phyloP scores from a whole-genome alignment of 148 eudicot genomes.

The Camellia japonica region DNA sequence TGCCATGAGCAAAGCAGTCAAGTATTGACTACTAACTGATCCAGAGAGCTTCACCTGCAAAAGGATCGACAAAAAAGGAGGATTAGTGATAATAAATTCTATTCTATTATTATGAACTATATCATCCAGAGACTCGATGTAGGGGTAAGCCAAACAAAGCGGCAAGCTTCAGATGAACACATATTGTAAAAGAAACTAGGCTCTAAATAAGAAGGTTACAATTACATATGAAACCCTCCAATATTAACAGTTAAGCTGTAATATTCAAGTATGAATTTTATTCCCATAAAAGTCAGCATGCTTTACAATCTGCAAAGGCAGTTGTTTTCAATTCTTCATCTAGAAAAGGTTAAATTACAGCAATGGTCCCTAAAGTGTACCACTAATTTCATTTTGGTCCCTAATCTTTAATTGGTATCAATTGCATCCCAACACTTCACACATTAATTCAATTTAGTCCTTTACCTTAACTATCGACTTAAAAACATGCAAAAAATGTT shows the following conservation, averaged over 20 bases:
- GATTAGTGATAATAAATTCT: not conserved
- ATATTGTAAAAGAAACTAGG: not conserved
- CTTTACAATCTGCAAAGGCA: not conserved
- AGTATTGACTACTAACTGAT: constrained; percentile 94
- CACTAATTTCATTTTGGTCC: no score
- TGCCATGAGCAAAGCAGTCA: constrained; percentile 95
- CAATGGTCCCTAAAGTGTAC: no score
- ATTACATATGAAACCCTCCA: not conserved
- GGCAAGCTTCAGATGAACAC: not conserved
- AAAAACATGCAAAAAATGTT: no score
- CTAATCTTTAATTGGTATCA: no score
- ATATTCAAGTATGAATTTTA: not conserved
- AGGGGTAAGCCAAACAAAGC: no score
- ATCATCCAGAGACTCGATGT: not conserved
- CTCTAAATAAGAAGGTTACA: not conserved
- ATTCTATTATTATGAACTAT: not conserved
- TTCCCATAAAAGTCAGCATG: not conserved
- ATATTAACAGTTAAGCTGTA: not conserved
- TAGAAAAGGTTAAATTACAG: not conserved
- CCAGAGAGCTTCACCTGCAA: constrained; percentile 97
- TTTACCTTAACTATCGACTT: no score
- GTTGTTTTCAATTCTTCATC: not conserved
- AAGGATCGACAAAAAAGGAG: not conserved
- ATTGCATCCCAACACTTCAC: no score
- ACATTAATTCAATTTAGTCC: no score